Evolutionary conservation across 495 filamentous ascomycete genomes (phyloP).

Genomic region (Jackrogersella minutella): DNA sequence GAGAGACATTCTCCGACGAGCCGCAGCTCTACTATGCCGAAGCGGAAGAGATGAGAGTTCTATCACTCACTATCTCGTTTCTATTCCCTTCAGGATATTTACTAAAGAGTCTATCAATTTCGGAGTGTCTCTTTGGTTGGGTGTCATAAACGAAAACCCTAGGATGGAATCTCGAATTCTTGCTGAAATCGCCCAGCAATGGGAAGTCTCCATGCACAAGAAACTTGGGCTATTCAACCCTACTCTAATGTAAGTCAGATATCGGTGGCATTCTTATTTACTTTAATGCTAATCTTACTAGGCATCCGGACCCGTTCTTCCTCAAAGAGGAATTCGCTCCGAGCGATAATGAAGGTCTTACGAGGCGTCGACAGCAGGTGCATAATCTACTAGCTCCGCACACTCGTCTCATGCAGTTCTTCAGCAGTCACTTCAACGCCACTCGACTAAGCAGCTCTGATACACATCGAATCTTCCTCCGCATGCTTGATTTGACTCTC

Average conservation of each 20-base stretch:
- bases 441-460: conserved; percentile 81
- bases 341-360: conserved; percentile 79
- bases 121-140: conserved; percentile 93
- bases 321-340: conserved; percentile 92
- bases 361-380: conserved; percentile 75
- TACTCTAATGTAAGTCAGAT: conserved; percentile 63
- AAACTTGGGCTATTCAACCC: conserved; percentile 82
- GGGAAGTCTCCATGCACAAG: conserved; percentile 81
- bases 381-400: conserved; percentile 87
- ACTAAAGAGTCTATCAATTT: conserved; percentile 95
- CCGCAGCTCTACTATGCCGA: conserved; percentile 84
- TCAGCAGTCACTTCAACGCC: conserved; percentile 93
- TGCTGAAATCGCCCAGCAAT: conserved; percentile 82
- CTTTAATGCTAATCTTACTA: conserved; percentile 46
- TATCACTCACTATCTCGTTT: conserved; percentile 84
- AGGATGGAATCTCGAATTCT: conserved; percentile 83
- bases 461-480: conserved; percentile 79
- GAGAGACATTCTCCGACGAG: conserved; percentile 78
- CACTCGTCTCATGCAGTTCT: conserved; percentile 82
- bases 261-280: neutral
- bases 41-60: conserved; percentile 74
- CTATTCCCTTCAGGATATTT: conserved; percentile 90
- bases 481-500: conserved; percentile 78
- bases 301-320: conserved; percentile 88
- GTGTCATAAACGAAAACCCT: conserved; percentile 96